A percentile compares a stretch with the other conserved stretches of the same genome.
Conservation (phyloP, 176 grass and related monocot genomes). For the Typha latifolia region DNA sequence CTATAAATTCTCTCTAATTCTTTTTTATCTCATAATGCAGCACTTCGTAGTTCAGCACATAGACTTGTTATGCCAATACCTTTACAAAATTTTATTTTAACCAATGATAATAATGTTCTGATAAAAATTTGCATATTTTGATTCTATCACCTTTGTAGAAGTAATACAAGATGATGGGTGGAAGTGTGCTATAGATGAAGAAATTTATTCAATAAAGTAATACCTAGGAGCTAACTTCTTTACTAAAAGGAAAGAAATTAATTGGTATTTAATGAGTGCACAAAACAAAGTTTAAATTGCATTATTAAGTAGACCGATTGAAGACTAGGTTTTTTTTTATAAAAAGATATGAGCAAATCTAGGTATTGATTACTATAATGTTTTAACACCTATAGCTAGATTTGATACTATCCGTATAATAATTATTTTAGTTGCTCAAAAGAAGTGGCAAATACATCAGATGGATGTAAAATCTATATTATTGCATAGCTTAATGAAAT, state of each 20-base stretch:
- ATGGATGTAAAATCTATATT: not conserved
- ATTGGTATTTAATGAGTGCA: not conserved
- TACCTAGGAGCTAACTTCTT: not conserved
- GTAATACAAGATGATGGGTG: no score
- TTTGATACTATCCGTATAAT: not conserved
- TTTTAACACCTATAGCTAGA: not conserved
- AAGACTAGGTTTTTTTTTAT: not conserved
- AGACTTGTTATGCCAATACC: no score
- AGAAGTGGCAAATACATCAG: not conserved
- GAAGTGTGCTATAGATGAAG: not conserved
- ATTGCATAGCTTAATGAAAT: not conserved
- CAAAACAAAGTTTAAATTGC: not conserved
- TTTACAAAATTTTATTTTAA: no score
- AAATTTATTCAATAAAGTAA: not conserved
- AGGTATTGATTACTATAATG: not conserved
- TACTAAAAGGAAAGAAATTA: not conserved
- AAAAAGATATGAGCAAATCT: not conserved
- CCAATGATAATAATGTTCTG: no score
- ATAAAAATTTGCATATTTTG: no score
- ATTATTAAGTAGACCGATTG: not conserved
- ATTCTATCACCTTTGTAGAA: not conserved
- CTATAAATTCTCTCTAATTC: no score
- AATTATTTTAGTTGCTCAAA: not conserved
- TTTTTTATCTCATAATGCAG: no score
- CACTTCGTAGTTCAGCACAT: no score